These are phyloP conservation scores for Fagopyrum esculentum DNA, from an alignment of 148 eudicot species.

Conservation along the genomic window DNA sequence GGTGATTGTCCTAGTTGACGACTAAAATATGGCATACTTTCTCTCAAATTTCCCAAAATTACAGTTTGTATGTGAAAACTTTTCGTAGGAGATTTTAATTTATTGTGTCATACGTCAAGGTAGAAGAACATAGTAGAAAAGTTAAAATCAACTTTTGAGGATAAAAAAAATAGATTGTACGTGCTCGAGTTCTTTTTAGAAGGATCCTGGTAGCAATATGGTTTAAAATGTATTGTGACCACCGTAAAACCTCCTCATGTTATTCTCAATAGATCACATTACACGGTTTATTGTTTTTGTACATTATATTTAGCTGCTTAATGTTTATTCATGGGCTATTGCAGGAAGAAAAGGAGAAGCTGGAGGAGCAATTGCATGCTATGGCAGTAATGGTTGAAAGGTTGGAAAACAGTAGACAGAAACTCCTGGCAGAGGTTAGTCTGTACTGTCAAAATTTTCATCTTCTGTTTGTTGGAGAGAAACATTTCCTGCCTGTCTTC, in stretches of 20 bases:
- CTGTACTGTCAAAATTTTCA: background rate
- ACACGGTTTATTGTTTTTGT: background rate
- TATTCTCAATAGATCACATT: conserved; percentile 6
- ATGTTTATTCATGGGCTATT: conserved; percentile 6
- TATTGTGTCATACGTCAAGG: background rate
- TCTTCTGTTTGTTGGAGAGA: background rate
- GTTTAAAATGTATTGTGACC: background rate
- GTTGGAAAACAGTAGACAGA: conserved; percentile 88
- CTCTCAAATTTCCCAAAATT: background rate
- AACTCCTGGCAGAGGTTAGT: conserved; percentile 83
- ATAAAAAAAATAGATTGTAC: background rate
- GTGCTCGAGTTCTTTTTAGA: background rate
- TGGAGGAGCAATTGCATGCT: conserved; percentile 87
- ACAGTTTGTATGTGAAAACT: background rate
- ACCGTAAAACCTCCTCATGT: background rate
- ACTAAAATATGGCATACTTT: background rate
- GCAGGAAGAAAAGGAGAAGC: conserved; percentile 86
- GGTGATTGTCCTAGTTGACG: background rate
- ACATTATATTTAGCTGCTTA: background rate
- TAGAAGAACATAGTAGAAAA: background rate
- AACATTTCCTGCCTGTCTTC: background rate
- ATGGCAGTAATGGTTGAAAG: conserved; percentile 90
- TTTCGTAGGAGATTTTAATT: background rate
- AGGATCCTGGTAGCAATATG: background rate
- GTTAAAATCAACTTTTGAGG: background rate